Base-by-base conservation (phyloP, 2,329 filamentous ascomycete genomes). In the Fusarium domesticum region DNA sequence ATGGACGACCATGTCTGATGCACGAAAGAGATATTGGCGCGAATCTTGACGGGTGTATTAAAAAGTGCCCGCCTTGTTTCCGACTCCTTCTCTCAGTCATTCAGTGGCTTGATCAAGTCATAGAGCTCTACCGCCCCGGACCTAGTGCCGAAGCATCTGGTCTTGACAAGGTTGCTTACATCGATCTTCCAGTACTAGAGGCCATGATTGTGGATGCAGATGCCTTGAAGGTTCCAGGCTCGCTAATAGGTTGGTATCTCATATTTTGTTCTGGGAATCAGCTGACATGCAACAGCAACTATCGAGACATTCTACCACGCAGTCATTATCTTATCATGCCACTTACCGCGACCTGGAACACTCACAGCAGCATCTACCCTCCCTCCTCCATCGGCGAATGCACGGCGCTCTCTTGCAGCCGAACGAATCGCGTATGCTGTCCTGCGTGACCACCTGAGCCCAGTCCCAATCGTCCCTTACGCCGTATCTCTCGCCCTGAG, bases 221-320 rank as follows among this genome's bases (percentile, higher is more conserved):
- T 12, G 77, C 77, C 0, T 66, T 75, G 19, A 71, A 71, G 37
- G 69, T 77, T 5, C 65, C 76, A 1, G 72, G 73, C 1, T 68
- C 66, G 17, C 64, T 78, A 7, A 69, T 81, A 8, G 75, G 76
- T 80, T 49, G 50, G 70, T 61, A 7, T 1, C 5, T 11, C 7
- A 39, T 4, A 30, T 1, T 0, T 3, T 3, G 17, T 15, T 7
- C 10, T 6, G 5, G 35, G 1, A 7, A 12, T 11, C 6, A 35
- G 11, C 60, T 67, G 36, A 68, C 43, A 19, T 18, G 1, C 3
- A 6, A 5, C 30, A 81, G 79, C 73, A 6, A 83, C 81, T 0
- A 71, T 84, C 6, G 81, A 84, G 52, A 74, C 78, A 1, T 74
- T 85, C 14, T 85, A 85, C 54, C 80, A 84, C 53, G 78, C 80